phyloP scores from a whole-genome alignment of 2,329 filamentous ascomycete genomes.

The Cladobotryum mycophilum region DNA sequence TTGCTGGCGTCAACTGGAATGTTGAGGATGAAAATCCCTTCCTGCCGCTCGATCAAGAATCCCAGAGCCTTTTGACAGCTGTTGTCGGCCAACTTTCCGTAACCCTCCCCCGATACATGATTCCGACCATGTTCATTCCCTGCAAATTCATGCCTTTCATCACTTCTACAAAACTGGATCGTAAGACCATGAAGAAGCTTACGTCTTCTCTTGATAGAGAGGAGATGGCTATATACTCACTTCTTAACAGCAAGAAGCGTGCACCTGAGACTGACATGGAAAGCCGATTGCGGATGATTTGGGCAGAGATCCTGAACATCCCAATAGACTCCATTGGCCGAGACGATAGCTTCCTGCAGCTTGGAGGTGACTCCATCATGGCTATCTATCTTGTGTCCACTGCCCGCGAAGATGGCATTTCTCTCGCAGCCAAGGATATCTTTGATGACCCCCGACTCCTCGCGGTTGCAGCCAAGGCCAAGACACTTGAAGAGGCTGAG shows the following conservation, averaged over 20 bases:
- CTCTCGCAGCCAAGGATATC: conserved; percentile 9
- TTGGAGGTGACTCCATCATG: conserved; percentile 15
- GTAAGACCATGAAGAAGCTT: conserved; percentile 1
- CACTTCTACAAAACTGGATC: conserved; percentile 9
- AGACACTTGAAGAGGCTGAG: neutral
- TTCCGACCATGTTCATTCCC: conserved; percentile 6
- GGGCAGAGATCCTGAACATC: conserved; percentile 2
- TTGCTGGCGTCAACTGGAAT: neutral
- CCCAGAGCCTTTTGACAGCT: neutral
- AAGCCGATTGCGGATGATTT: neutral
- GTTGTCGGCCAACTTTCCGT: neutral
- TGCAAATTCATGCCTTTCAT: conserved; percentile 8
- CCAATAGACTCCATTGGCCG: conserved; percentile 8
- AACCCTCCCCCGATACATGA: conserved; percentile 4
- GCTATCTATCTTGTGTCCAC: conserved; percentile 12
- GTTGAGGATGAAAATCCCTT: neutral
- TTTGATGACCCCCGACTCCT: conserved; percentile 12
- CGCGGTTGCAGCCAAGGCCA: neutral
- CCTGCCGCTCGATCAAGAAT: neutral
- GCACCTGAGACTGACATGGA: conserved; percentile 6
- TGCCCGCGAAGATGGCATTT: conserved; percentile 9
- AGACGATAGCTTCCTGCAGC: conserved; percentile 14
- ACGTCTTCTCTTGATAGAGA: neutral
- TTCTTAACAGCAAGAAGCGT: neutral
- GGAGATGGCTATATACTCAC: conserved; percentile 2